Evolutionary conservation across 1,139 yeast species (phyloP), one percentile per base, ranked within the genome.

Genomic region (Geotrichum klebahnii): DNA sequence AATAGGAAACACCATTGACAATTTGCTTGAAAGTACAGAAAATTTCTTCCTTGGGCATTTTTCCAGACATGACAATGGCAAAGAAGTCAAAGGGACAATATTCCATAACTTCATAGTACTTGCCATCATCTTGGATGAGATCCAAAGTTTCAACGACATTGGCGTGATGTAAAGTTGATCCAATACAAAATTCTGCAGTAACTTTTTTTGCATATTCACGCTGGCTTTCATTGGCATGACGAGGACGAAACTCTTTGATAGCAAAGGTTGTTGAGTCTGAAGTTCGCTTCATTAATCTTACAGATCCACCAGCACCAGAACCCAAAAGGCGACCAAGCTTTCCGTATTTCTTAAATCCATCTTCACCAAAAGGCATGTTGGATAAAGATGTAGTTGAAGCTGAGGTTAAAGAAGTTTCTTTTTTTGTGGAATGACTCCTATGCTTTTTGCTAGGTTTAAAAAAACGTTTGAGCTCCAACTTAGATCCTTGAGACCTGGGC

Each of bases 241-340:
- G 78, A 5, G 96, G 84, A 57, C 98, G 76, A 65, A 94, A 94
- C 67, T 94, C 97, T 67, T 94, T 94, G 36, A 94, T 97, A 0
- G 99, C 99, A 72, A 92, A 92, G 0, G 95, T 81, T 52, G 84
- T 82, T 38, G 78, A 76, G 67, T 92, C 97, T 5, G 85, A 76
- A 2, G 92, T 81, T 56, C 97, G 78, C 51, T 80, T 82, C 62
- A 94, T 81, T 50, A 92, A 74, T 54, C 94, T 81, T 14, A 94
- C 99, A 1, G 95, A 84, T 3, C 99, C 99, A 44, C 98, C 99
- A 2, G 98, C 98, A 34, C 99, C 99, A 26, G 95, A 84, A 26
- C 98, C 99, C 58, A 94, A 73, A 55, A 86, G 82, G 58, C 87
- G 85, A 48, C 97, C 97, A 57, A 90, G 73, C 59, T 84, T 86